Evolutionary conservation across 148 eudicot genomes (phyloP).

Genomic region (Rhododendron simsii): DNA sequence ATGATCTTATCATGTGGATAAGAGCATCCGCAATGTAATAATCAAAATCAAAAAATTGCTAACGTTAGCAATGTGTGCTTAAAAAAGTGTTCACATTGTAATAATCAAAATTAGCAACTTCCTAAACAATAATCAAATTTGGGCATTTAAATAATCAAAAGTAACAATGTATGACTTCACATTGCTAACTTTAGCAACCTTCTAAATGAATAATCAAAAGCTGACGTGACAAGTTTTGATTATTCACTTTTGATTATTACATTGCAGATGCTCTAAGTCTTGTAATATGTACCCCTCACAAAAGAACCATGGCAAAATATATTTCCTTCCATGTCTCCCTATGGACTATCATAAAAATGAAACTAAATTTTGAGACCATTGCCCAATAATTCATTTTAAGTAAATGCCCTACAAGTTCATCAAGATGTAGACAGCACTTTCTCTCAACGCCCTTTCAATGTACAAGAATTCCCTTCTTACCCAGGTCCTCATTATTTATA

Average conservation of each 20-base stretch:
- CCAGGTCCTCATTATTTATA: conserved; percentile 12
- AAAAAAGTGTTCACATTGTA: no score
- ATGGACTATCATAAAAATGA: not conserved
- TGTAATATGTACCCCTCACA: not conserved
- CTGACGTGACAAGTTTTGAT: no score
- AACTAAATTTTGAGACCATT: not conserved
- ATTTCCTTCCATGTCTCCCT: not conserved
- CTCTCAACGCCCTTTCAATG: not conserved
- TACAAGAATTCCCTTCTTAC: conserved; percentile 3
- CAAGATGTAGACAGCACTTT: not conserved
- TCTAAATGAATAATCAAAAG: no score
- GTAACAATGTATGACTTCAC: no score
- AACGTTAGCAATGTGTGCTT: no score
- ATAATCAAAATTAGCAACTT: no score
- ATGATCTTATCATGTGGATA: not conserved
- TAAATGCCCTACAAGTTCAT: conserved; percentile 1
- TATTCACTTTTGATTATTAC: no score
- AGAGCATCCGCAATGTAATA: no score
- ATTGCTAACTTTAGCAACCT: no score
- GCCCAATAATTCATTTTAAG: not conserved
- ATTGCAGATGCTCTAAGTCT: not conserved
- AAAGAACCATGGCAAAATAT: not conserved
- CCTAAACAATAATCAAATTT: no score
- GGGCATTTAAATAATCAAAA: no score
- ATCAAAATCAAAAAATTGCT: no score